phyloP scores from a whole-genome alignment of 352 stramenopile species.

The Paralagenidium karlingii region DNA sequence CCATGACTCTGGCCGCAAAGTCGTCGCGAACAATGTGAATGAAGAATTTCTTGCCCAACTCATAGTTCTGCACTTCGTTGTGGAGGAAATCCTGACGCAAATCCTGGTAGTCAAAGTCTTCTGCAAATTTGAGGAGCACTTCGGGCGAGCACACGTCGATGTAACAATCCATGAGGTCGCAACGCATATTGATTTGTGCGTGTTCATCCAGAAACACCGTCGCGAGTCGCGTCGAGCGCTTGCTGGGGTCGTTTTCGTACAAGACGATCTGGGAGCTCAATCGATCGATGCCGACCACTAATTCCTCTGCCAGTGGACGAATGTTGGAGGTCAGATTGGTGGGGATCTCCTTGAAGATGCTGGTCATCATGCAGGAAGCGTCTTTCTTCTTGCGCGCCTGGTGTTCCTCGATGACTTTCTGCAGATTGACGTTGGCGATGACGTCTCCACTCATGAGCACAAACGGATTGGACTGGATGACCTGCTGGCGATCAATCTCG shows the following conservation, averaged over 20 bases:
- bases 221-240: slow-evolving; percentile 30
- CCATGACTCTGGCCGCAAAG: slow-evolving; percentile 91
- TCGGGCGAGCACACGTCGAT: slow-evolving; percentile 98
- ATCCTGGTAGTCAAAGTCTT: slow-evolving; percentile 99
- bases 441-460: slow-evolving; percentile 95
- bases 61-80: slow-evolving; percentile 96
- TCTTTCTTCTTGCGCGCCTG: slow-evolving; percentile 82
- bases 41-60: slow-evolving; percentile 96
- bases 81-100: slow-evolving; percentile 91
- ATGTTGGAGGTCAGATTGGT: slow-evolving; percentile 32
- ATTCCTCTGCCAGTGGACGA: slow-evolving; percentile 62
- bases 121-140: slow-evolving; percentile 93
- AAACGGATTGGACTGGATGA: slow-evolving; percentile 96
- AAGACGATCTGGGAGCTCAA: slow-evolving; percentile 73
- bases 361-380: slow-evolving; percentile 91
- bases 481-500: slow-evolving; percentile 90
- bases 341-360: slow-evolving; percentile 86
- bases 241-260: slow-evolving; percentile 57
- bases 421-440: slow-evolving; percentile 93
- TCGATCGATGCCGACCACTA: slow-evolving; percentile 69
- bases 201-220: slow-evolving; percentile 78
- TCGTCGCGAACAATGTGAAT: slow-evolving; percentile 85
- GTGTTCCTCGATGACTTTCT: slow-evolving; percentile 55
- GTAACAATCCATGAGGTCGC: slow-evolving; percentile 94
- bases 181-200: slow-evolving; percentile 80